Conservation (phyloP, 1,284 basidiomycete species). For the Malassezia nana region DNA sequence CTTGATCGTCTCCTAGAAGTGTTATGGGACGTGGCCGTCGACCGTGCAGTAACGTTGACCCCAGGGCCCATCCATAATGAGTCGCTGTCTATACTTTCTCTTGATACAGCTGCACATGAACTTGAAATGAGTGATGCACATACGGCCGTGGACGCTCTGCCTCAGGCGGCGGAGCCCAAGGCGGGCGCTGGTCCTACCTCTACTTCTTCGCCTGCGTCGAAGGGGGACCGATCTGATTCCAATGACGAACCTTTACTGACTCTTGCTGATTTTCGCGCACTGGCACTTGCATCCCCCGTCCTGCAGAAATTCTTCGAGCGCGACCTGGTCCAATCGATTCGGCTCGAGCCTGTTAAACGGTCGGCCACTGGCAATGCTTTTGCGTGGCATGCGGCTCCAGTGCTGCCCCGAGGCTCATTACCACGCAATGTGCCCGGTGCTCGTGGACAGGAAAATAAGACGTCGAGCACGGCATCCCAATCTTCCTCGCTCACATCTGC, state of each 20-base stretch:
- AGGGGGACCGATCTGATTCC: background rate
- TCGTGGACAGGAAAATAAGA: background rate
- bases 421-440: conserved; percentile 13
- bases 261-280: conserved; percentile 38
- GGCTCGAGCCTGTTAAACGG: conserved; percentile 34
- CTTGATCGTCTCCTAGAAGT: conserved; percentile 35
- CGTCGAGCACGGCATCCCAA: background rate
- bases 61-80: background rate
- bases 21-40: conserved; percentile 40
- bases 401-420: conserved; percentile 23
- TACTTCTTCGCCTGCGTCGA: background rate
- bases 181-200: background rate
- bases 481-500: conserved; percentile 6
- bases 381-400: conserved; percentile 42
- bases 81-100: background rate
- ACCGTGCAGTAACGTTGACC: conserved; percentile 31
- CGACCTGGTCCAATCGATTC: conserved; percentile 39
- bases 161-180: background rate
- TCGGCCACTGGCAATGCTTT: conserved; percentile 38
- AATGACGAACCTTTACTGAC: conserved; percentile 38
- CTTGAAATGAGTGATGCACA: background rate
- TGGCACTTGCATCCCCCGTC: conserved; percentile 40
- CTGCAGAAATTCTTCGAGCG: conserved; percentile 43
- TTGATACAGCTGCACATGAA: background rate
- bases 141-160: background rate